Base-by-base conservation (phyloP, 2,329 filamentous ascomycete species). In the Annulohypoxylon truncatum region DNA sequence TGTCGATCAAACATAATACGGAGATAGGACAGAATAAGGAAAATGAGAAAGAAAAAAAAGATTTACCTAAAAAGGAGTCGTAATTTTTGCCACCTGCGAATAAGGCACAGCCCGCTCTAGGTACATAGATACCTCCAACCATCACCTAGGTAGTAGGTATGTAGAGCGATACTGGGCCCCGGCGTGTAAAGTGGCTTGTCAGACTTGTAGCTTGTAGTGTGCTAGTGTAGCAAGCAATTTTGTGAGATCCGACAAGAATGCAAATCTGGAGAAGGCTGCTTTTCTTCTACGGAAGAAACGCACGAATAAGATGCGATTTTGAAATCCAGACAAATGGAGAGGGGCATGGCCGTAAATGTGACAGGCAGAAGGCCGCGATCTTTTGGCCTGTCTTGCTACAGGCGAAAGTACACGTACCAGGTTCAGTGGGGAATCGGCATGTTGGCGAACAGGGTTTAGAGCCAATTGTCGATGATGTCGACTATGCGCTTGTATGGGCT, bases 371-470 rank as follows among this genome's bases (percentile, higher is more conserved):
- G 46, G 35, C 55, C 52, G 40, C 56, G 52, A 61, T 54, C 55
- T 55, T 48, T 60, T 55, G 63, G 46, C 47, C 55, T 51, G 28
- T 59, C 38, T n/a, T 63, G 54, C 22, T 54, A 51, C 54, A 52
- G 44, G 55, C 50, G 42, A 52, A 48, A 47, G 50, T 60, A 55
- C 54, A 63, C 59, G 58, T 61, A 64, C 66, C 55, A 59, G 38
- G 57, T 58, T 33, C n/a, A 18, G 64, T 61, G 64, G 64, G 13
- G 64, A 46, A 40, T 53, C 66, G 60, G 57, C 64, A 64, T 42
- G 60, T 53, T 69, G 56, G 60, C 53, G 38, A 55, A 24, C 67
- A 69, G 56, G 67, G 64, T 61, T 62, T 22, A 26, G 53, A 57
- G 26, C 67, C 67, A 69, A 69, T 67, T 22, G 28, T 47, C 59